A percentile compares a stretch with the other conserved stretches of the same genome.
These are phyloP conservation scores for Fragaria iinumae DNA, from an alignment of 306 rosid species.

Conservation along the genomic window DNA sequence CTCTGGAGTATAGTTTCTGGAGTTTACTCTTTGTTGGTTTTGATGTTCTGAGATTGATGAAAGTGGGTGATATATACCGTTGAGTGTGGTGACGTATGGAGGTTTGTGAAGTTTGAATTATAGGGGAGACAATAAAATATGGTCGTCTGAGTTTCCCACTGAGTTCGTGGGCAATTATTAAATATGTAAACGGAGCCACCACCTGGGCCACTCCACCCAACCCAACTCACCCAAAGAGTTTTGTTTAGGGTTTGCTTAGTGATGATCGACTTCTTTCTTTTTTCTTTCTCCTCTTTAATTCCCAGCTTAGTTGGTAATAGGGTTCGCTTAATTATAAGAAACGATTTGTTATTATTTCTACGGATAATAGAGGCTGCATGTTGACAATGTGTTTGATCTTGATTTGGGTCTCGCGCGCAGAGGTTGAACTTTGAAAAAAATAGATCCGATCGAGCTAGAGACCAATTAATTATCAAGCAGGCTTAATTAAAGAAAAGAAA, in stretches of 20 bases:
- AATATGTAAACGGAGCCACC: conserved; percentile 23
- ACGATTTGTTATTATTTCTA: neutral
- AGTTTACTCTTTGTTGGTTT: conserved; percentile 22
- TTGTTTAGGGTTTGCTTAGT: conserved; percentile 28
- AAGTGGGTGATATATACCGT: conserved; percentile 28
- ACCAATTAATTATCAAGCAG: neutral
- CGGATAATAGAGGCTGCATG: neutral
- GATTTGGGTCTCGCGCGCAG: neutral
- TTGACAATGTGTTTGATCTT: neutral
- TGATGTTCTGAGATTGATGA: neutral
- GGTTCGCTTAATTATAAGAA: neutral
- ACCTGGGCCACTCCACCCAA: conserved; percentile 41
- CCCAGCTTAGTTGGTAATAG: neutral
- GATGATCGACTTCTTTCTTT: neutral
- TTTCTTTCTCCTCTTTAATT: neutral
- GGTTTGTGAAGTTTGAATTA: conserved; percentile 36
- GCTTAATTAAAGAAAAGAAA: neutral
- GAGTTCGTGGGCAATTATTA: conserved; percentile 76
- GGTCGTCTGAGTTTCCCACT: conserved; percentile 81
- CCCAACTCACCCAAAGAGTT: conserved; percentile 21
- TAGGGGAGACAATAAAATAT: conserved; percentile 72
- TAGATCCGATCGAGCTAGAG: neutral
- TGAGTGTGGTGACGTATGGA: conserved; percentile 53
- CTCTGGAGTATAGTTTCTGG: conserved; percentile 21
- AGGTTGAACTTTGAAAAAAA: neutral